Evolutionary conservation across 106 monocot species (phyloP), one percentile per base, ranked within the genome.

Genomic region (Xerophyta viscosa): DNA sequence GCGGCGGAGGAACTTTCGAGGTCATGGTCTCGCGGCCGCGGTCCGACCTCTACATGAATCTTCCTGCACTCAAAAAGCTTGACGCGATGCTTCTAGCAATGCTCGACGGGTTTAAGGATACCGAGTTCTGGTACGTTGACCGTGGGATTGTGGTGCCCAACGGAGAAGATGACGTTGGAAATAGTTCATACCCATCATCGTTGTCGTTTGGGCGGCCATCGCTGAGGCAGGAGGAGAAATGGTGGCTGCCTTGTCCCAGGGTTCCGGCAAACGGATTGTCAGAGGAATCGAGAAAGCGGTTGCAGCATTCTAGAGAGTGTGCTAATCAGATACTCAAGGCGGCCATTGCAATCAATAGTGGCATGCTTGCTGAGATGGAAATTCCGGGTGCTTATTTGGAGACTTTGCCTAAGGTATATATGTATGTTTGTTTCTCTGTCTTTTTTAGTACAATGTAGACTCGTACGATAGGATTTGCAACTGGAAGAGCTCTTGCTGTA

Each of bases 261-360:
- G 85, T 96, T 20, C 81, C 85, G 1, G 68, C 84, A 2, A 79
- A 73, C 52, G 96, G 89, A 1, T 31, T 89, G 29, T 78, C 81
- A 0, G 85, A 82, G 64, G 81, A 73, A 8, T 44, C 67, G 2
- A 78, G 85, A 70, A 88, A 77, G 56, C 71, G 61, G 42, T 29
- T 96, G 64, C 82, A 96, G 56, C 81, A 89, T 14, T 76, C 72
- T 37, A 77, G 82, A 56, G 96, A 96, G 53, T 89, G 76, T 31
- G 73, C 84, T 0, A 86, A 79, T 64, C 89, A 96, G 76, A 96
- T 96, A 48, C 74, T 89, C 9, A 96, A 96, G 71, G 89, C 96
- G 6, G 78, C 88, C 3, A 89, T 96, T 88, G 96, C 81, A 12
- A 96, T 96, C 33, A 96, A 96, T 41, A 81, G 76, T 50, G 80